These are phyloP conservation scores for Ceraceosorus guamensis DNA, from an alignment of 1,284 basidiomycete species.

Conservation along the genomic window DNA sequence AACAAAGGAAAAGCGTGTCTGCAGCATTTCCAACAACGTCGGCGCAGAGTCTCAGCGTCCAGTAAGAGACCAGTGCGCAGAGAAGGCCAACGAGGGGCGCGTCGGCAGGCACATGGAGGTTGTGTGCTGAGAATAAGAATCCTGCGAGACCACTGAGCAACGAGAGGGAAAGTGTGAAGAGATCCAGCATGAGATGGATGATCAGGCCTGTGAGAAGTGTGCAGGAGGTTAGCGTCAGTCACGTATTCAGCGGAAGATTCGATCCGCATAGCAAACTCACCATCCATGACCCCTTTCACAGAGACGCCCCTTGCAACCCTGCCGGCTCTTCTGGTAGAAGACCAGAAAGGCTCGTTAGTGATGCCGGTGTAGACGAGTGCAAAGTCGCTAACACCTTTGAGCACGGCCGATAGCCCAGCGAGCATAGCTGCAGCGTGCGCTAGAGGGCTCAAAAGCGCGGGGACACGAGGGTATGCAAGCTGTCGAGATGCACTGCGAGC, in stretches of 20 bases:
- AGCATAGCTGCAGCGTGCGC: constrained; percentile 57
- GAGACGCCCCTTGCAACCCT: constrained; percentile 55
- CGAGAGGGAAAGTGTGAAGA: constrained; percentile 67
- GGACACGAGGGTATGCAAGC: constrained; percentile 12
- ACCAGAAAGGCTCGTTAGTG: constrained; percentile 75
- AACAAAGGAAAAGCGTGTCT: constrained; percentile 79
- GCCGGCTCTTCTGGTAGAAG: constrained; percentile 62
- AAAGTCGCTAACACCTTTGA: constrained; percentile 58
- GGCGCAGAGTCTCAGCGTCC: constrained; percentile 73
- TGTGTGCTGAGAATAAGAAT: constrained; percentile 80
- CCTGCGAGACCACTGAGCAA: constrained; percentile 73
- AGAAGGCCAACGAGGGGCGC: constrained; percentile 70
- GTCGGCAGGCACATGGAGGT: constrained; percentile 65
- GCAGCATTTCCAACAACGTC: constrained; percentile 73
- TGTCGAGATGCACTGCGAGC: constrained; percentile 25
- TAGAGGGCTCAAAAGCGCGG: constrained; percentile 49
- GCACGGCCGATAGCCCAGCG: constrained; percentile 55
- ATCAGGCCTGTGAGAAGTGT: constrained; percentile 51
- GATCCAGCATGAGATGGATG: constrained; percentile 58
- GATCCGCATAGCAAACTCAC: constrained; percentile 12
- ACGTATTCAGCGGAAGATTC: constrained; percentile 53
- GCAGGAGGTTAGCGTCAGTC: constrained; percentile 54
- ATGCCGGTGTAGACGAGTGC: constrained; percentile 77
- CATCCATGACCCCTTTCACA: constrained; percentile 43
- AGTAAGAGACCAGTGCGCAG: constrained; percentile 69